Percentiles rank a stretch among this genome's conserved stretches.
These are phyloP conservation scores for Trichothecium sympodiale DNA, from an alignment of 2,329 filamentous ascomycete species.

Conservation along the genomic window DNA sequence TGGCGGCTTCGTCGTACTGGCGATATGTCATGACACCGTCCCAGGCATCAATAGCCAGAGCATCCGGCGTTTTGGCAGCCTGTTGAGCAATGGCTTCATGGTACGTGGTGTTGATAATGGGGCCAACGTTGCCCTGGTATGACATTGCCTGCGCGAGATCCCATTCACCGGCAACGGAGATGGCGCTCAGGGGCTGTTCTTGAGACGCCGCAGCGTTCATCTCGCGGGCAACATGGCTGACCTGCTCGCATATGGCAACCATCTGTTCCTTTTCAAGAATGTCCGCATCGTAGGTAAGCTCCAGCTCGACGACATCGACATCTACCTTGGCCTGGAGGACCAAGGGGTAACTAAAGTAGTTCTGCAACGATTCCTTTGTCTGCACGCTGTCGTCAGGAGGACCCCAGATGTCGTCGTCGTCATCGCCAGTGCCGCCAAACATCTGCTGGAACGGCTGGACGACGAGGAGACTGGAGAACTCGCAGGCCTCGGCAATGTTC, in stretches of 20 bases:
- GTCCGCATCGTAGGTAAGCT: conserved; percentile 6
- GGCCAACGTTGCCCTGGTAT: not conserved
- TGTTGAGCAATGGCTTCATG: not conserved
- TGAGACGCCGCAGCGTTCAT: not conserved
- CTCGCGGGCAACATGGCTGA: not conserved
- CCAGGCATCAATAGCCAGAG: not conserved
- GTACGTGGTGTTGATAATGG: not conserved
- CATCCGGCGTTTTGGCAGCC: not conserved
- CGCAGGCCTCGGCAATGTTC: conserved; percentile 5
- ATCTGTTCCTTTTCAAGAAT: not conserved
- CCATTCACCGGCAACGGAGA: conserved; percentile 2
- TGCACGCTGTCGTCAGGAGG: not conserved
- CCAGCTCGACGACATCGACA: conserved; percentile 5
- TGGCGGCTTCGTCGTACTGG: conserved; percentile 13
- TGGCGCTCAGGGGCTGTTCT: not conserved
- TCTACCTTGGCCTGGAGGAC: conserved; percentile 6
- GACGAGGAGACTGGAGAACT: conserved; percentile 10
- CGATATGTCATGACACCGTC: not conserved
- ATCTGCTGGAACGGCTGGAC: conserved; percentile 3
- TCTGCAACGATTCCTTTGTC: conserved; percentile 4
- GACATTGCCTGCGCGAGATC: conserved; percentile 2
- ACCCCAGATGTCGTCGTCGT: not conserved
- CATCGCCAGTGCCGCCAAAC: not conserved
- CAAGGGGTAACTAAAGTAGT: conserved; percentile 10
- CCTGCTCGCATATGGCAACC: not conserved